These are phyloP conservation scores for Themeda triandra DNA, from an alignment of 176 grass and related monocot genomes.

Conservation along the genomic window DNA sequence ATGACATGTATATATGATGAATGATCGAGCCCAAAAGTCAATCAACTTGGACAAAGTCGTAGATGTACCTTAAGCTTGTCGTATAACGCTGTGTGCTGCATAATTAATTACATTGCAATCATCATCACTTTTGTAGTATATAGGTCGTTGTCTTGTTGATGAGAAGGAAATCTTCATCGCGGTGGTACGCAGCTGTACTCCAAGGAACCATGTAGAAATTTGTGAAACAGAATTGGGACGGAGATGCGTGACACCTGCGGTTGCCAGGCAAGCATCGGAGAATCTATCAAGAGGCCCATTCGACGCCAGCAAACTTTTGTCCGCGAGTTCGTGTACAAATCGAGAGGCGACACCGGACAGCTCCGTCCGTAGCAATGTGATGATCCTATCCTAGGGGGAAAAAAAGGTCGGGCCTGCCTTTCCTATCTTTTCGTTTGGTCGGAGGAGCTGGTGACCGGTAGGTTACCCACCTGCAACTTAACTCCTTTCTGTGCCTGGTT, in stretches of 20 bases:
- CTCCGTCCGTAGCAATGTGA: not conserved
- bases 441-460: constrained; percentile 1
- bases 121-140: not conserved
- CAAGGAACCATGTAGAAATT: not conserved
- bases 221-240: not conserved
- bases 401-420: not conserved
- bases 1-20: not conserved
- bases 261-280: not conserved
- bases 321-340: not conserved
- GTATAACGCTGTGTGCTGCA: no score
- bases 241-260: not conserved
- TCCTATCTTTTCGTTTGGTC: not conserved
- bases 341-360: not conserved
- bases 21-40: not conserved
- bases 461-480: constrained; percentile 1
- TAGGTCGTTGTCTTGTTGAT: not conserved
- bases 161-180: not conserved
- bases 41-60: not conserved
- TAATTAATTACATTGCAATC: not conserved
- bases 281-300: not conserved
- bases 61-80: no score
- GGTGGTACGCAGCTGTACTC: not conserved
- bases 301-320: not conserved
- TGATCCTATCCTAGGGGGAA: not conserved
- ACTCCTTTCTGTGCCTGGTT: not conserved